A percentile compares a stretch with the other conserved stretches of the same genome.
Evolutionary conservation across 148 eudicot species (phyloP).

Genomic region (Talinum fruticosum): DNA sequence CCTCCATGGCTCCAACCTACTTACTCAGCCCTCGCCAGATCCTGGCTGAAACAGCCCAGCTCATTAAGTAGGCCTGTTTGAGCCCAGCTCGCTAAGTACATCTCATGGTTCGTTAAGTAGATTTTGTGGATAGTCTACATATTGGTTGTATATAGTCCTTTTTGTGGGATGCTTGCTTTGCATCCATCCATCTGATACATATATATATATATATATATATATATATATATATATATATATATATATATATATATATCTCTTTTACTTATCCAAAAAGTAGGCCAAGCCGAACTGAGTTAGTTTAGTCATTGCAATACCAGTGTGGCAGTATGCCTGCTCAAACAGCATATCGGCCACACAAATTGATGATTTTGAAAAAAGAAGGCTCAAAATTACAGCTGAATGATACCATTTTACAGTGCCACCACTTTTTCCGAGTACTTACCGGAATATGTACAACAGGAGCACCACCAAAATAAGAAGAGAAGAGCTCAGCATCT

Average conservation of each 20-base stretch:
- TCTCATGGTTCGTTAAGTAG: too few species aligned
- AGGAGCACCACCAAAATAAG: constrained; percentile 85
- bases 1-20: constrained; percentile 2
- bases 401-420: not conserved
- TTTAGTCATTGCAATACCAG: not conserved
- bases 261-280: too few species aligned
- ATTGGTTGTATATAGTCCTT: too few species aligned
- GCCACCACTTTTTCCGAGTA: not conserved
- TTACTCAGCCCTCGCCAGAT: not conserved
- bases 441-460: constrained; percentile 76
- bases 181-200: too few species aligned
- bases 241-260: too few species aligned
- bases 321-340: not conserved
- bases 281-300: not conserved
- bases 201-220: too few species aligned
- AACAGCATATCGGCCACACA: not conserved
- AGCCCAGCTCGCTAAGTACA: not conserved
- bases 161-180: too few species aligned
- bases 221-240: too few species aligned
- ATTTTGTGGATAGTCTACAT: too few species aligned
- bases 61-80: not conserved
- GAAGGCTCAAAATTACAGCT: constrained; percentile 1
- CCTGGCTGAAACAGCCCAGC: not conserved
- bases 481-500: constrained; percentile 91
- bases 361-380: not conserved